Evolutionary conservation across 306 rosid species (phyloP).

Genomic region (Cicer cuneatum): DNA sequence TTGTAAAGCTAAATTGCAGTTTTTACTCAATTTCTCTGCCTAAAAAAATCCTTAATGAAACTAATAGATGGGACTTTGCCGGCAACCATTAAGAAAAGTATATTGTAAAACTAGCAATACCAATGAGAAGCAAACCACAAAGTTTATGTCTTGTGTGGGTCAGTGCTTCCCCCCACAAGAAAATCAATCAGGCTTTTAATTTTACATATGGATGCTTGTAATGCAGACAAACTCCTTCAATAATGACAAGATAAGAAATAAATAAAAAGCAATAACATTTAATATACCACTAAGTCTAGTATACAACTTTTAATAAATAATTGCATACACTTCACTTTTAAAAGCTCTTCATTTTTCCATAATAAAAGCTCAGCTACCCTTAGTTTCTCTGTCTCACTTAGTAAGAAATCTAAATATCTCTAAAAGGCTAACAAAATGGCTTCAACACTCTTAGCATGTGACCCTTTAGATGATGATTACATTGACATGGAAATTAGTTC

Average conservation of each 20-base stretch:
- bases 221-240: slow-evolving; percentile 51
- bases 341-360: slow-evolving; percentile 55
- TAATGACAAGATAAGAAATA: slow-evolving; percentile 42
- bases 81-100: slow-evolving; percentile 43
- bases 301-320: slow-evolving; percentile 40
- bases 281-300: slow-evolving; percentile 34
- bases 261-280: slow-evolving; percentile 31
- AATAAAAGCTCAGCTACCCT: slow-evolving; percentile 51
- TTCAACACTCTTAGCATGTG: slow-evolving; percentile 53
- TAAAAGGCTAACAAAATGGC: slow-evolving; percentile 57
- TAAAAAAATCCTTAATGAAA: slow-evolving; percentile 28
- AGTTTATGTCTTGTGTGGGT: slow-evolving; percentile 49
- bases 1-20: slow-evolving; percentile 32
- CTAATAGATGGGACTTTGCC: slow-evolving; percentile 38
- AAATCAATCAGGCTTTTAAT: slow-evolving; percentile 42
- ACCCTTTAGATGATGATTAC: slow-evolving; percentile 81
- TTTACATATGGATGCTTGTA: slow-evolving; percentile 57
- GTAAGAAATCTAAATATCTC: slow-evolving; percentile 40
- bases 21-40: slow-evolving; percentile 35
- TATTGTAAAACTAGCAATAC: slow-evolving; percentile 36
- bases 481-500: slow-evolving; percentile 92
- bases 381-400: slow-evolving; percentile 36
- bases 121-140: slow-evolving; percentile 49
- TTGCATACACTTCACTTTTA: slow-evolving; percentile 50
- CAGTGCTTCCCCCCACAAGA: slow-evolving; percentile 50